phyloP scores from a whole-genome alignment of 2,329 filamentous ascomycete genomes.

The Botryotinia globosa region DNA sequence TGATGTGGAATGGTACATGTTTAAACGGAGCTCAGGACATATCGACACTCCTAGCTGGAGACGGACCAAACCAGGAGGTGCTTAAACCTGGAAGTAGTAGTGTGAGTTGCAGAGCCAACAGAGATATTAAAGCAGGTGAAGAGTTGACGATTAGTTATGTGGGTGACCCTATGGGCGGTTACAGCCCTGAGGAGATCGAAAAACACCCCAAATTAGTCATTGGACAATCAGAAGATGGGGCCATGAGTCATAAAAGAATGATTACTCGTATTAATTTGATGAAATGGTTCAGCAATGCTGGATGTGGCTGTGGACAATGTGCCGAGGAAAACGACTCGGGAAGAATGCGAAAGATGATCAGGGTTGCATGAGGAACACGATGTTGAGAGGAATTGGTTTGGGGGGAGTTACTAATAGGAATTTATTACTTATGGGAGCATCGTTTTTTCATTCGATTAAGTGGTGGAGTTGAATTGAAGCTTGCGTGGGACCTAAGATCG shows the following conservation, averaged over 20 bases:
- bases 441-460: not conserved
- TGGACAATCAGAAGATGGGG: not conserved
- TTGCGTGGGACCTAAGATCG: not conserved
- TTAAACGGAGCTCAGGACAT: constrained; percentile 16
- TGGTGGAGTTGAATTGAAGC: not conserved
- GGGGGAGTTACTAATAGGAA: not conserved
- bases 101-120: constrained; percentile 27
- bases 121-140: constrained; percentile 32
- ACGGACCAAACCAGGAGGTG: constrained; percentile 18
- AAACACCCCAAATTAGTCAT: not conserved
- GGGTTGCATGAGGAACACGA: not conserved
- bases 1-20: constrained; percentile 30
- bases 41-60: constrained; percentile 8
- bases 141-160: constrained; percentile 36
- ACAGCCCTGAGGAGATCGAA: not conserved
- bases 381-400: not conserved
- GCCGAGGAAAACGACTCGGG: not conserved
- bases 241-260: constrained; percentile 17
- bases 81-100: constrained; percentile 28
- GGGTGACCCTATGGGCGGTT: constrained; percentile 26
- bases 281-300: constrained; percentile 33
- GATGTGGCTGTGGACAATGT: constrained; percentile 27
- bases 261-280: constrained; percentile 24
- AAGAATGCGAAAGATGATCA: not conserved
- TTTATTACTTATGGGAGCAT: not conserved